phyloP scores from a whole-genome alignment of 176 grass and related monocot genomes.

The Sorghum bicolor region DNA sequence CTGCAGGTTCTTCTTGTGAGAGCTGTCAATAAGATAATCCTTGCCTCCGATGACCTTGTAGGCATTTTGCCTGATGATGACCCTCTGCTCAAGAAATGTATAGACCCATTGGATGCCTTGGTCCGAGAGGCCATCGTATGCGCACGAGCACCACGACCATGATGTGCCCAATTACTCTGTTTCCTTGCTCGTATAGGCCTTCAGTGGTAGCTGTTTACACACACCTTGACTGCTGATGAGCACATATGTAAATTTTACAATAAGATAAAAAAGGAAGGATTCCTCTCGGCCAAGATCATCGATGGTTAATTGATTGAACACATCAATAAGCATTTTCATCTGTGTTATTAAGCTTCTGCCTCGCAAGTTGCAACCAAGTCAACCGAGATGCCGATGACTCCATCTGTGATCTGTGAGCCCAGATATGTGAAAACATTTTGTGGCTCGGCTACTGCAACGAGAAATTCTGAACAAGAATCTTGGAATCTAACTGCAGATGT shows the following conservation, averaged over 20 bases:
- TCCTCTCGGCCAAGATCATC: not conserved
- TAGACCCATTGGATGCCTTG: constrained; percentile 72
- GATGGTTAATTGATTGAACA: not conserved
- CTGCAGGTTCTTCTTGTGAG: constrained; percentile 76
- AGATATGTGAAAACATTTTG: not conserved
- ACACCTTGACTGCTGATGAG: not conserved
- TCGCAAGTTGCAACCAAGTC: constrained; percentile 25
- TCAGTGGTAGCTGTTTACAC: constrained; percentile 9
- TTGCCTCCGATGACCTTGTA: constrained; percentile 64
- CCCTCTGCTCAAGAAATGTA: constrained; percentile 59
- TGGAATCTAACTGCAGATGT: constrained; percentile 31
- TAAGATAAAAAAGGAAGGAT: not conserved
- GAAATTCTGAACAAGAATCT: constrained; percentile 25
- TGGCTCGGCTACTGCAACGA: constrained; percentile 11
- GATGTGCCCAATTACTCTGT: not conserved
- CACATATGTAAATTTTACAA: constrained; percentile 18
- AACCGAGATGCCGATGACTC: constrained; percentile 22
- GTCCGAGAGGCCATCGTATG: constrained; percentile 40
- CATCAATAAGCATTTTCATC: not conserved
- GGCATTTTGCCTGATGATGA: constrained; percentile 71
- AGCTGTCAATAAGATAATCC: constrained; percentile 62
- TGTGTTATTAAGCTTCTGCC: not conserved
- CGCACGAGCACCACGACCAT: constrained; percentile 22
- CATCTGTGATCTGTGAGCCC: not conserved
- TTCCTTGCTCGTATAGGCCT: not conserved